Evolutionary conservation across 179 eudicot species (phyloP).

Genomic region (Nepenthes alata): DNA sequence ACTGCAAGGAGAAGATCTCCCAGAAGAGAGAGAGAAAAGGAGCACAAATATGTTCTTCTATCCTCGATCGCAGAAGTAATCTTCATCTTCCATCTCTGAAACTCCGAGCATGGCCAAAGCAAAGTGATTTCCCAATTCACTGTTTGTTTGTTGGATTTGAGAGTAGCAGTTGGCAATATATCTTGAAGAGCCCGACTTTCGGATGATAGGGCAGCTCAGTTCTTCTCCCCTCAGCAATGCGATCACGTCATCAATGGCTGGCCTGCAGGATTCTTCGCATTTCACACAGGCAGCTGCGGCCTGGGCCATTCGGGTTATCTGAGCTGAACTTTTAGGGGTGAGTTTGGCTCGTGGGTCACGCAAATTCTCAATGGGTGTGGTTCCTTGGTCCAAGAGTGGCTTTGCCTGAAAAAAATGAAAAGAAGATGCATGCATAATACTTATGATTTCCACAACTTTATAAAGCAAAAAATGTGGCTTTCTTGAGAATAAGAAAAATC

Average conservation of each 20-base stretch:
- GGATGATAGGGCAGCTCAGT: conserved; percentile 15
- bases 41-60: neutral
- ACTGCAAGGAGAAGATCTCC: neutral
- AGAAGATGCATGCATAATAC: neutral
- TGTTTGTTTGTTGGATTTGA: conserved; percentile 34
- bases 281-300: conserved; percentile 73
- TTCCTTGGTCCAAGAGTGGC: conserved; percentile 66
- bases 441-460: neutral
- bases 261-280: conserved; percentile 66
- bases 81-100: conserved; percentile 60
- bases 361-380: conserved; percentile 23
- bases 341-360: conserved; percentile 53
- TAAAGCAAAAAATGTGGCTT: neutral
- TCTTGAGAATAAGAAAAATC: too few species aligned
- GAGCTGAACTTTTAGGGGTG: conserved; percentile 37
- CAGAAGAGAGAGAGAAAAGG: neutral
- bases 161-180: conserved; percentile 19
- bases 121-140: conserved; percentile 62
- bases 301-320: conserved; percentile 44
- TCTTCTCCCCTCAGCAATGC: conserved; percentile 47
- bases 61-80: conserved; percentile 49
- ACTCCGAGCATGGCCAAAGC: conserved; percentile 92
- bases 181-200: conserved; percentile 27
- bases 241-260: conserved; percentile 46
- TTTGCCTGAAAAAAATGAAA: conserved; percentile 48